A percentile compares a stretch with the other conserved stretches of the same genome.
Evolutionary conservation across 805 yeast genomes (phyloP).

Genomic region (Candida yuanshanica): DNA sequence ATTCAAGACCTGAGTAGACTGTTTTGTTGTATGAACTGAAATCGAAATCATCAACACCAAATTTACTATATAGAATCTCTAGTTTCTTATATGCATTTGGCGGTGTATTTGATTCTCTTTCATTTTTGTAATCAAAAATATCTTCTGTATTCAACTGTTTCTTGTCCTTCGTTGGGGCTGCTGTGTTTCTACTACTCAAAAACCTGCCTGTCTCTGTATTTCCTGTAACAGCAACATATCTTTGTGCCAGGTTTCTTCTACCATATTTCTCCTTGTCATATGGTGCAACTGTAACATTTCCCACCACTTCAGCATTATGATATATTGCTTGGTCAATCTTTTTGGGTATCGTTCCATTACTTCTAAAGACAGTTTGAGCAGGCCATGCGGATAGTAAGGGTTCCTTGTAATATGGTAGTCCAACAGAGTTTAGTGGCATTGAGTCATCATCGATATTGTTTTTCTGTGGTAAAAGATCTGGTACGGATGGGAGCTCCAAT

Average conservation of each 20-base stretch:
- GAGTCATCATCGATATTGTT: constrained; percentile 35
- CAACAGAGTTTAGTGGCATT: constrained; percentile 64
- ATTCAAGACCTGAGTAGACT: constrained; percentile 76
- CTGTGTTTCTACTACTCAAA: constrained; percentile 44
- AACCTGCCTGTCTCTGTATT: constrained; percentile 37
- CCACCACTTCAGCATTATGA: constrained; percentile 29
- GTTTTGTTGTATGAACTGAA: constrained; percentile 80
- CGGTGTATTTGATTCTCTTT: constrained; percentile 30
- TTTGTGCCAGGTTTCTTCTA: constrained; percentile 42
- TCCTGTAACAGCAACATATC: constrained; percentile 35
- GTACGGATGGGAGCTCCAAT: constrained; percentile 51
- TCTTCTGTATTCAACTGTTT: constrained; percentile 19
- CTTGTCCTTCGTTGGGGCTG: constrained; percentile 10
- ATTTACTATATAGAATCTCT: constrained; percentile 76
- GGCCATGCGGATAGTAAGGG: constrained; percentile 81
- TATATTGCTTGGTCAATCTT: constrained; percentile 43
- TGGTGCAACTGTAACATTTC: constrained; percentile 37
- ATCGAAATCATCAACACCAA: constrained; percentile 93
- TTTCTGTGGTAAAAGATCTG: constrained; percentile 28
- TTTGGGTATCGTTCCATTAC: constrained; percentile 54
- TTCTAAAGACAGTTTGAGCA: constrained; percentile 50
- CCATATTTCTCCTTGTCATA: constrained; percentile 58
- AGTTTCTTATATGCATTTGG: constrained; percentile 75
- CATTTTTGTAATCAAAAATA: constrained; percentile 28
- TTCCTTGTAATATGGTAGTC: constrained; percentile 82